Percentiles rank a stretch among this genome's conserved stretches.
Evolutionary conservation across 176 grass and related monocot genomes (phyloP).

Genomic region (Canna indica): DNA sequence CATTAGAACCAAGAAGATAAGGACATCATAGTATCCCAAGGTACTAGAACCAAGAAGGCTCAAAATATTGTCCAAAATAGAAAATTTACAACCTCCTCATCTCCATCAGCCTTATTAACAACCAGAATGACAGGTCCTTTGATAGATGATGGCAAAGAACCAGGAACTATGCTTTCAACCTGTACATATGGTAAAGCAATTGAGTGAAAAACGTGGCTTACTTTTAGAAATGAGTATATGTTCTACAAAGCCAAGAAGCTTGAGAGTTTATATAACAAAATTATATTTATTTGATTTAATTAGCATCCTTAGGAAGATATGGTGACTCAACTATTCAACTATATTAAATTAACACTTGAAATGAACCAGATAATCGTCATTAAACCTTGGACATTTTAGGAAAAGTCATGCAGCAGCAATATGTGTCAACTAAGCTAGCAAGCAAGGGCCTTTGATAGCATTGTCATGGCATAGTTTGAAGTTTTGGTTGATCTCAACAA

Average conservation of each 20-base stretch:
- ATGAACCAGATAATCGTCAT: neutral
- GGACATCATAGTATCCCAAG: neutral
- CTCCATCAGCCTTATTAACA: conserved; percentile 88
- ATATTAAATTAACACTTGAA: neutral
- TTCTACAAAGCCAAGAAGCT: neutral
- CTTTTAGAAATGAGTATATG: neutral
- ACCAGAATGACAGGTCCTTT: conserved; percentile 63
- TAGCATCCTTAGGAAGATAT: neutral
- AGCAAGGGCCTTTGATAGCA: neutral
- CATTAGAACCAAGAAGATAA: conserved; percentile 5
- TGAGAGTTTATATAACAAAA: conserved; percentile 1
- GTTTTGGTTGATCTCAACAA: neutral
- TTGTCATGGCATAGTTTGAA: neutral
- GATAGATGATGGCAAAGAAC: conserved; percentile 43
- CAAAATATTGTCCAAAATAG: neutral
- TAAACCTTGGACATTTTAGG: neutral
- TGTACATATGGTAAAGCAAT: conserved; percentile 25
- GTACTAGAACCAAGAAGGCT: conserved; percentile 12
- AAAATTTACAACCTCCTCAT: conserved; percentile 66
- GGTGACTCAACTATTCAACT: neutral
- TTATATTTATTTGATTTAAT: neutral
- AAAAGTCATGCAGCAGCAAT: no score
- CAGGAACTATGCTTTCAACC: conserved; percentile 85
- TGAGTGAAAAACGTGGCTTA: conserved; percentile 1
- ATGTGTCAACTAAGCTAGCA: no score